Percentiles rank a stretch among this genome's conserved stretches.
Evolutionary conservation across 768 basidiomycete species (phyloP).

Genomic region (Suillus brevipes): DNA sequence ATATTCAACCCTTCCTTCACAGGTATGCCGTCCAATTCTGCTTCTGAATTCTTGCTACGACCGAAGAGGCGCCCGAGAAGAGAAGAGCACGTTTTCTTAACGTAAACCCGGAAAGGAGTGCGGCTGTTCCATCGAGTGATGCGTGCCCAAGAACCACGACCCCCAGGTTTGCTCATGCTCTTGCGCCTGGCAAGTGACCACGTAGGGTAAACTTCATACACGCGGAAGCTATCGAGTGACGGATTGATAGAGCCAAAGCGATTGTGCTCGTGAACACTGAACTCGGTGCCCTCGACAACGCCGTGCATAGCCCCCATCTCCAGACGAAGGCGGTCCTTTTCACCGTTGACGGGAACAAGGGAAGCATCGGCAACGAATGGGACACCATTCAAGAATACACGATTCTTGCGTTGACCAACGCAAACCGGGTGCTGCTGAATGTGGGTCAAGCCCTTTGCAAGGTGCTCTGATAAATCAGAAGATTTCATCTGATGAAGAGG

Average conservation of each 20-base stretch:
- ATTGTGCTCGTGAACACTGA: constrained; percentile 64
- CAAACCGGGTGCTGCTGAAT: constrained; percentile 48
- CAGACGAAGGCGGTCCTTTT: constrained; percentile 45
- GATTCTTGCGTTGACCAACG: constrained; percentile 48
- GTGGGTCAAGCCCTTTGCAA: constrained; percentile 40
- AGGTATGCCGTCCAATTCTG: constrained; percentile 31
- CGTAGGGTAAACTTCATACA: constrained; percentile 54
- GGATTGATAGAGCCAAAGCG: constrained; percentile 58
- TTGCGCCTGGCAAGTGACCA: constrained; percentile 55
- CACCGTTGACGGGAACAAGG: constrained; percentile 46
- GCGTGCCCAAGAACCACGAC: constrained; percentile 54
- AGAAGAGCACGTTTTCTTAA: constrained; percentile 48
- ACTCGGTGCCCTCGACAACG: constrained; percentile 60
- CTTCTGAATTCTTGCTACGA: constrained; percentile 27
- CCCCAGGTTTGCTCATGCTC: constrained; percentile 32
- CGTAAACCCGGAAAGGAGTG: constrained; percentile 53
- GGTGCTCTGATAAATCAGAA: constrained; percentile 44
- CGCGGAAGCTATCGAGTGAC: constrained; percentile 48
- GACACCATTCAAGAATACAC: constrained; percentile 53
- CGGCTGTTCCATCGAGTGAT: constrained; percentile 56
- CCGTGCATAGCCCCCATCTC: constrained; percentile 64
- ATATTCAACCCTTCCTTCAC: constrained; percentile 45
- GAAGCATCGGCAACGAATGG: constrained; percentile 54
- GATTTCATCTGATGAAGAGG: constrained; percentile 59
- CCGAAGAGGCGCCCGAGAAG: constrained; percentile 49